Evolutionary conservation across 495 filamentous ascomycete species (phyloP).

Genomic region (Hyaloscypha hepaticicola): DNA sequence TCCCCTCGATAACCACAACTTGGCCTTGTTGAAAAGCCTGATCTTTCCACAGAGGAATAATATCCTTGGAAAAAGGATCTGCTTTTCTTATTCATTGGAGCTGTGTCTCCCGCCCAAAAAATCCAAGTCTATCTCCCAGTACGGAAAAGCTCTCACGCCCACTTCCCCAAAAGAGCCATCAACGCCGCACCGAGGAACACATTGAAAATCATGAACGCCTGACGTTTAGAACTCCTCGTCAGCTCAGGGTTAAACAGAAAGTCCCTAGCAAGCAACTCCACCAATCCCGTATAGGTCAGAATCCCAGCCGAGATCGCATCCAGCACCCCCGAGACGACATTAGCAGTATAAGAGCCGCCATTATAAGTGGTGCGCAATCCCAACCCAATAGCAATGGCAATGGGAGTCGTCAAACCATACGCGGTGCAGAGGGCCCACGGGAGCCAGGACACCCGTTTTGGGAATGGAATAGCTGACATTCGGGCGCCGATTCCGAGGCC

Average conservation of each 20-base stretch:
- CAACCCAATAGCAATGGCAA: constrained; percentile 72
- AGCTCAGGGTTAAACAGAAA: constrained; percentile 77
- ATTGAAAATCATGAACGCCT: constrained; percentile 57
- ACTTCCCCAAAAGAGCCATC: constrained; percentile 78
- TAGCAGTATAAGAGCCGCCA: constrained; percentile 54
- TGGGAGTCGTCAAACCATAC: constrained; percentile 70
- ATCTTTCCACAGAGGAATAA: too few species aligned
- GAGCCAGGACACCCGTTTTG: constrained; percentile 50
- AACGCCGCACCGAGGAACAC: constrained; percentile 66
- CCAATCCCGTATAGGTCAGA: constrained; percentile 75
- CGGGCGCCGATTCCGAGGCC: constrained; percentile 71
- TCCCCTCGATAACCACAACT: too few species aligned
- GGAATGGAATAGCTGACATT: constrained; percentile 65
- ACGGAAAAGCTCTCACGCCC: too few species aligned
- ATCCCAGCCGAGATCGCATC: constrained; percentile 79
- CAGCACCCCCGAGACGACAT: constrained; percentile 72
- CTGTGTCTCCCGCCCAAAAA: too few species aligned
- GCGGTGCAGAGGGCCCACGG: constrained; percentile 63
- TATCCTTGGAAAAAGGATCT: too few species aligned
- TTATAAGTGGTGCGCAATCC: constrained; percentile 63
- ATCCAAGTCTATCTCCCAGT: too few species aligned
- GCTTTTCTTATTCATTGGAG: too few species aligned
- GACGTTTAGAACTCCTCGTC: constrained; percentile 53
- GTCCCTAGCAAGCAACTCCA: constrained; percentile 78
- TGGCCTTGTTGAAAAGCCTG: too few species aligned